Evolutionary conservation across 2,329 filamentous ascomycete genomes (phyloP).

Genomic region (Ascochyta rabiei): DNA sequence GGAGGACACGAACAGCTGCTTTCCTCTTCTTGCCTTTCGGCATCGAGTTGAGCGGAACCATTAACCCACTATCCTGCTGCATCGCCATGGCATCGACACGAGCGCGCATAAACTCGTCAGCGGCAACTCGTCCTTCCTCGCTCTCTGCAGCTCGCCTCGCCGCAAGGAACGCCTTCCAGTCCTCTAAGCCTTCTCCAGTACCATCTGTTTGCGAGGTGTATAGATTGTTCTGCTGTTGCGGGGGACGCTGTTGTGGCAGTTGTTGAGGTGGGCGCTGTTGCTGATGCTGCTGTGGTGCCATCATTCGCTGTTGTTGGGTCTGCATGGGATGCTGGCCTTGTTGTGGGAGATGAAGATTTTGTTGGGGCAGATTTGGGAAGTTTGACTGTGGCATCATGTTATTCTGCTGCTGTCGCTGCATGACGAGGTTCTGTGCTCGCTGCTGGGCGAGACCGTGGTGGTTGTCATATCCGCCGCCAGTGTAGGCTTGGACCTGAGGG

Average conservation of each 20-base stretch:
- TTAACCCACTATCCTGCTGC: constrained; percentile 75
- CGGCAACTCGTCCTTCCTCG: constrained; percentile 56
- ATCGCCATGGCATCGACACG: constrained; percentile 70
- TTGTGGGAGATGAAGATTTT: constrained; percentile 23
- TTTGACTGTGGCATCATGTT: constrained; percentile 35
- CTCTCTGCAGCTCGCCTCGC: constrained; percentile 59
- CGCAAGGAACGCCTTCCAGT: constrained; percentile 64
- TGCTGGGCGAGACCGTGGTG: constrained; percentile 60
- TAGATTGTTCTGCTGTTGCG: constrained; percentile 28
- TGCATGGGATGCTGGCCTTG: constrained; percentile 36
- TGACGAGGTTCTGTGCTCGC: constrained; percentile 58
- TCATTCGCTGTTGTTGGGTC: constrained; percentile 40
- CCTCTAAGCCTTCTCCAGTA: constrained; percentile 65
- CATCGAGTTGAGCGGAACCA: constrained; percentile 71
- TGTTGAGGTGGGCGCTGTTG: constrained; percentile 32
- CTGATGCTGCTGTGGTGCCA: constrained; percentile 32
- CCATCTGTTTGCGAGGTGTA: constrained; percentile 76
- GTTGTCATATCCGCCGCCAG: constrained; percentile 42
- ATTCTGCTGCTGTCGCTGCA: constrained; percentile 41
- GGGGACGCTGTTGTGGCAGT: constrained; percentile 50
- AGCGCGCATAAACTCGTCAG: constrained; percentile 72
- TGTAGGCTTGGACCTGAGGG: constrained; percentile 41
- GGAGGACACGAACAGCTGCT: constrained; percentile 46
- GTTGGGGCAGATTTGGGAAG: constrained; percentile 26
- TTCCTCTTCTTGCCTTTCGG: constrained; percentile 51